These are phyloP conservation scores for Rhynchosporium graminicola DNA, from an alignment of 2,329 filamentous ascomycete species.

Conservation along the genomic window DNA sequence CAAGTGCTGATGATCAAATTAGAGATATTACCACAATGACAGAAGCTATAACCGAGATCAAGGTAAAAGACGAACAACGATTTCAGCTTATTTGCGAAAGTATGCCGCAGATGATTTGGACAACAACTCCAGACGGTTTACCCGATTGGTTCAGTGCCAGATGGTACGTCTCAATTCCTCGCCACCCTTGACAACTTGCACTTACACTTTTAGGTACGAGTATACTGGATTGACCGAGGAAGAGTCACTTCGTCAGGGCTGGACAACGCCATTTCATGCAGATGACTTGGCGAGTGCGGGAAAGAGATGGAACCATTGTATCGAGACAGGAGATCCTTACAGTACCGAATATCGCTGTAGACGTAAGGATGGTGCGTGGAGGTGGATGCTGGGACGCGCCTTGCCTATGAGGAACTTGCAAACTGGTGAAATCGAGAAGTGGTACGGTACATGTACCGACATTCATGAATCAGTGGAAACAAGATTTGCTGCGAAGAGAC, in stretches of 20 bases:
- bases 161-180: slow-evolving; percentile 49
- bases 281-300: slow-evolving; percentile 64
- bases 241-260: slow-evolving; percentile 62
- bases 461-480: slow-evolving; percentile 74
- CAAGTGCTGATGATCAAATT: neutral
- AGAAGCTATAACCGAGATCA: slow-evolving; percentile 68
- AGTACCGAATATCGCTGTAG: slow-evolving; percentile 70
- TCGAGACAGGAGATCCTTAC: slow-evolving; percentile 69
- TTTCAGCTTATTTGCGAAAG: slow-evolving; percentile 77
- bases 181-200: neutral
- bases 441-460: slow-evolving; percentile 81
- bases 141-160: slow-evolving; percentile 74
- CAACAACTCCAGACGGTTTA: slow-evolving; percentile 63
- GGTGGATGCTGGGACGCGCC: slow-evolving; percentile 77
- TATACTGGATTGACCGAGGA: slow-evolving; percentile 70
- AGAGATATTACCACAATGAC: slow-evolving; percentile 72
- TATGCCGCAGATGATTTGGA: slow-evolving; percentile 75
- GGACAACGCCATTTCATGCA: slow-evolving; percentile 66
- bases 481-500: slow-evolving; percentile 64
- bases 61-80: slow-evolving; percentile 68
- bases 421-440: slow-evolving; percentile 70
- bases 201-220: slow-evolving; percentile 50
- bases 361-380: slow-evolving; percentile 67
- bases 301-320: slow-evolving; percentile 60
- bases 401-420: slow-evolving; percentile 66